Base-by-base conservation (phyloP, 495 filamentous ascomycete species). In the Xylaria intraflava region DNA sequence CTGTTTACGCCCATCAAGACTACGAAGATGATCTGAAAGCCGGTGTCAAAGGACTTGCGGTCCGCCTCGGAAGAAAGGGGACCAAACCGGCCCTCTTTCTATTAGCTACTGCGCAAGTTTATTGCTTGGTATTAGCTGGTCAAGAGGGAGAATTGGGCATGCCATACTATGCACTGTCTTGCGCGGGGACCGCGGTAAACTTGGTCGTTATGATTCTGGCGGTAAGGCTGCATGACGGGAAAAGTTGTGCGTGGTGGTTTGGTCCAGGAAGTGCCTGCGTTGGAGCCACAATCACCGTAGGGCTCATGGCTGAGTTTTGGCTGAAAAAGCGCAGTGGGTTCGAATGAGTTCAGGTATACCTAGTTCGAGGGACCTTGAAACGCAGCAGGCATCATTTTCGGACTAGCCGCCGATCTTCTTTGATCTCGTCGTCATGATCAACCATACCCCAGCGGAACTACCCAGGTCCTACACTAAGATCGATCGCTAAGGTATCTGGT, bases 1-100 rank as follows among this genome's bases (percentile, higher is more conserved):
- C 62, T 1, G 49, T 69, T 29, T 69, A 67, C 46, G 62, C 66
- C 0, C 60, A 61, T 43, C 64, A 64, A 35, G 66, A 67, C 42
- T 20, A 55, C 7, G 20, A 14, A 0, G 11, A 11, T 3, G 36
- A 40, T 31, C 33, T 50, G 16, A n/a, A 1, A 1, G 47, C 39
- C 36, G 47, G 39, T 29, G 26, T 31, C 17, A 23, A 50, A 2
- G 22, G 19, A 9, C 24, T 50, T n/a, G 23, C 20, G 33, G 19
- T 41, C 17, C 41, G n/a, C n/a, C 19, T 3, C 12, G 19, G 5
- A 33, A 26, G 35, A 39, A 39, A 8, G 14, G 24, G 16, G 20
- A 29, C 7, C 33, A 5, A 0, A 11, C 27, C 33, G 24, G 11
- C 26, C 10, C 45, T n/a, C 4, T 47, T 19, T 29, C 1, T 33